Conservation (phyloP, 1,284 basidiomycete species). For the Cryptococcus sp. region DNA sequence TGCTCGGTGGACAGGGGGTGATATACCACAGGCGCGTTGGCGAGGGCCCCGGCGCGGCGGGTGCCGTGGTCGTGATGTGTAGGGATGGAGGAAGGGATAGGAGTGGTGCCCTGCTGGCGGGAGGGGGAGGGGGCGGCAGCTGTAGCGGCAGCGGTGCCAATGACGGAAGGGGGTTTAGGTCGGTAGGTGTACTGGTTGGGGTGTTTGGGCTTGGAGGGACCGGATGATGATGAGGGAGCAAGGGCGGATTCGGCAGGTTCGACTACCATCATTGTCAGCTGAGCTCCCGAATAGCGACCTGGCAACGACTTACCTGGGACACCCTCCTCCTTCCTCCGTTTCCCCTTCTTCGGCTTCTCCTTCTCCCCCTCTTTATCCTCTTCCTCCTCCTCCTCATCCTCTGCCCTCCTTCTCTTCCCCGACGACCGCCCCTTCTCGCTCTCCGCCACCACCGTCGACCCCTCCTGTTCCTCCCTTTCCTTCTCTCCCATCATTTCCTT, state of each 20-base stretch:
- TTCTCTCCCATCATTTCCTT: conserved; percentile 24
- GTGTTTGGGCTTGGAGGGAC: conserved; percentile 47
- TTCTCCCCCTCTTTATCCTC: conserved; percentile 23
- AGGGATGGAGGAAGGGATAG: conserved; percentile 20
- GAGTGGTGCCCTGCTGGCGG: conserved; percentile 1
- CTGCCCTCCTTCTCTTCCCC: conserved; percentile 8
- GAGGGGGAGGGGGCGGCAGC: conserved; percentile 4
- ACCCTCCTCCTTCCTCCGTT: conserved; percentile 43
- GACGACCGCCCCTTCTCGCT: conserved; percentile 10
- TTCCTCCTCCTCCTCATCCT: conserved; percentile 25
- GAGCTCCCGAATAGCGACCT: background rate
- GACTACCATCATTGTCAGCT: background rate
- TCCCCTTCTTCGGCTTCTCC: conserved; percentile 32
- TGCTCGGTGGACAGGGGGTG: conserved; percentile 28
- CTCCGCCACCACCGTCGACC: conserved; percentile 18
- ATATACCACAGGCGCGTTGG: conserved; percentile 30
- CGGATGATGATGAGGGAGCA: too few relatives aligned
- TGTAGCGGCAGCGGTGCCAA: background rate
- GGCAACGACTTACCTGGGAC: conserved; percentile 29
- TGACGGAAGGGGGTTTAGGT: conserved; percentile 43
- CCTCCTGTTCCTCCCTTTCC: conserved; percentile 41
- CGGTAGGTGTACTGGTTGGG: conserved; percentile 62
- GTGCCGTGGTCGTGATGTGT: conserved; percentile 43
- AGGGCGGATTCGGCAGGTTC: background rate
- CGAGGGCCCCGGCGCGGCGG: conserved; percentile 46